phyloP scores from a whole-genome alignment of 495 filamentous ascomycete species.

The Staphylotrichum tortipilum region DNA sequence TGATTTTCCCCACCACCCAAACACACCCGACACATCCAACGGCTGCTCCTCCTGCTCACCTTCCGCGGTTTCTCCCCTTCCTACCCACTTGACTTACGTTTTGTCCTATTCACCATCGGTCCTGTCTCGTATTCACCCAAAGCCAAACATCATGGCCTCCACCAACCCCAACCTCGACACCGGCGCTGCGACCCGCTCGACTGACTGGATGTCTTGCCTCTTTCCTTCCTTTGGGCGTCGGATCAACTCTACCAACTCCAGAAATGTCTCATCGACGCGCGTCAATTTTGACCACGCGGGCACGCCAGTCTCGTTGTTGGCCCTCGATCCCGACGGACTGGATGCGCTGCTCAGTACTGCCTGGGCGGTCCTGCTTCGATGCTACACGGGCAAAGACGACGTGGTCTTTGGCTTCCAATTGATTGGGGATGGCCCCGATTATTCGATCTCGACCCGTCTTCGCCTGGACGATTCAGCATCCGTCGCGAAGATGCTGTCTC shows the following conservation, averaged over 20 bases:
- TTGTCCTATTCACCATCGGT: too few species aligned
- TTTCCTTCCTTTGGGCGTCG: slow-evolving; percentile 15
- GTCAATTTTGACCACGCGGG: slow-evolving; percentile 8
- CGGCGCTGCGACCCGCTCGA: slow-evolving; percentile 8
- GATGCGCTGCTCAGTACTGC: slow-evolving; percentile 12
- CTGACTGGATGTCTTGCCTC: slow-evolving; percentile 6
- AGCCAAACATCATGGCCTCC: neutral
- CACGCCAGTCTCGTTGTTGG: slow-evolving; percentile 5
- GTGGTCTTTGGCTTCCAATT: slow-evolving; percentile 14
- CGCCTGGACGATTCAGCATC: slow-evolving; percentile 3
- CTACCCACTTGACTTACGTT: too few species aligned
- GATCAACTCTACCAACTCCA: neutral
- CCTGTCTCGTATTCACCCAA: neutral
- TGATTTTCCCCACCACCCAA: too few species aligned
- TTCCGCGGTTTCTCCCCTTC: too few species aligned
- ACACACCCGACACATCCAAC: too few species aligned
- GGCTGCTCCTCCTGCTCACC: too few species aligned
- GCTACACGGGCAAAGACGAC: slow-evolving; percentile 21
- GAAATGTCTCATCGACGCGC: slow-evolving; percentile 5
- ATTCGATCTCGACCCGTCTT: slow-evolving; percentile 9
- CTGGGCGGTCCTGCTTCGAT: slow-evolving; percentile 18
- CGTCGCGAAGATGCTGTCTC: slow-evolving; percentile 1
- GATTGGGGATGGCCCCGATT: neutral
- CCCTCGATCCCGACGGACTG: slow-evolving; percentile 1
- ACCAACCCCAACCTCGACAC: too few species aligned